A percentile compares a stretch with the other conserved stretches of the same genome.
Conservation (phyloP, 129 eudicot species). For the Chrysanthemum makinoi region DNA sequence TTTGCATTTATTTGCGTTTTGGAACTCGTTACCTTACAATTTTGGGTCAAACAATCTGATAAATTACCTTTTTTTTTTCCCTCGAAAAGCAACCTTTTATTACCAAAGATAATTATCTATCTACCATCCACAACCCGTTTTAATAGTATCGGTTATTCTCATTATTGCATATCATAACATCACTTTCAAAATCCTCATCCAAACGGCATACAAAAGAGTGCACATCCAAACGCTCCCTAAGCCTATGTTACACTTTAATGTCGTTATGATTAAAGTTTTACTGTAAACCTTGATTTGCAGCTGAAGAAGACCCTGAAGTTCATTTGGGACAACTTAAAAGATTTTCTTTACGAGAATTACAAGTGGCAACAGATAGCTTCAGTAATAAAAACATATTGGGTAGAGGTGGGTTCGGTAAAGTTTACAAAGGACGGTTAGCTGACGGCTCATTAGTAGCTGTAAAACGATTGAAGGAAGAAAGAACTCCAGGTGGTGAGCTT, state of each 20-base stretch:
- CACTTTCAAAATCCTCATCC: no score
- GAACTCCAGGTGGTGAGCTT: constrained; percentile 90
- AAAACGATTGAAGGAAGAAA: constrained; percentile 81
- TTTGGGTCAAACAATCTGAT: no score
- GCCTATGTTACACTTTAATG: neutral
- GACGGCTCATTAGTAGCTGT: constrained; percentile 89
- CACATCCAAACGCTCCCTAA: neutral
- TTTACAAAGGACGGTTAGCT: constrained; percentile 79
- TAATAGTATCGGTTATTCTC: no score
- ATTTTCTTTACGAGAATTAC: constrained; percentile 75
- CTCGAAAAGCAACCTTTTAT: no score
- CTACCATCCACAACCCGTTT: no score
- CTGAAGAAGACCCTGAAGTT: constrained; percentile 94
- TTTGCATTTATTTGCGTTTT: neutral
- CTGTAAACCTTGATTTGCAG: constrained; percentile 33
- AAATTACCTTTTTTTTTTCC: no score
- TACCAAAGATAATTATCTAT: no score
- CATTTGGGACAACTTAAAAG: constrained; percentile 87
- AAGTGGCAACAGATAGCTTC: constrained; percentile 86
- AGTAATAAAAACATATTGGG: constrained; percentile 90
- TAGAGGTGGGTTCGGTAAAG: constrained; percentile 92
- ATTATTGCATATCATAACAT: no score
- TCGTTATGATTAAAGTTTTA: neutral
- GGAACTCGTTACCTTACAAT: no score
- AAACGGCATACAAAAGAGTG: no score